phyloP scores from a whole-genome alignment of 202 grass and related monocot genomes.

The Digitaria exilis region DNA sequence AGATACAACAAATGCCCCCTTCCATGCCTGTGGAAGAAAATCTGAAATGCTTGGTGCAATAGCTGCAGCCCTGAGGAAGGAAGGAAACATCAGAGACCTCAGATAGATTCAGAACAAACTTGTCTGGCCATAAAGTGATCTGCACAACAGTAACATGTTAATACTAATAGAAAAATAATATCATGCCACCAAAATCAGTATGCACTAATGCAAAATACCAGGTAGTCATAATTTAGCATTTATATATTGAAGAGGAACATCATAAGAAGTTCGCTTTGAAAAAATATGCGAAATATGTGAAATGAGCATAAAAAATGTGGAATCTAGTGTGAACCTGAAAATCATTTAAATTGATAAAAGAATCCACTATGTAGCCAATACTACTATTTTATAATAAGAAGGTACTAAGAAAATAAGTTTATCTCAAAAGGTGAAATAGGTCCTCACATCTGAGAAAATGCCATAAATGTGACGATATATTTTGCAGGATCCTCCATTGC shows the following conservation, averaged over 20 bases:
- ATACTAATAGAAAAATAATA: neutral
- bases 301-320: neutral
- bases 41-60: slow-evolving; percentile 57
- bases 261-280: neutral
- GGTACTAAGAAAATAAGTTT: slow-evolving; percentile 6
- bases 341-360: neutral
- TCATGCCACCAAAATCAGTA: neutral
- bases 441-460: slow-evolving; percentile 69
- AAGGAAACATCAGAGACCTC: slow-evolving; percentile 25
- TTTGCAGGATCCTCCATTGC: slow-evolving; percentile 74
- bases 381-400: neutral
- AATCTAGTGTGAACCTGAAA: slow-evolving; percentile 2
- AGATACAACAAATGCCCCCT: slow-evolving; percentile 57
- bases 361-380: neutral
- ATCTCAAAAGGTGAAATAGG: slow-evolving; percentile 10
- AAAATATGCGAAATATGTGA: neutral
- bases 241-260: neutral
- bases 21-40: slow-evolving; percentile 65
- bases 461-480: slow-evolving; percentile 77
- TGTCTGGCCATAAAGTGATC: neutral
- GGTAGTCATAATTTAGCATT: neutral
- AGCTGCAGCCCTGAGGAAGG: slow-evolving; percentile 48
- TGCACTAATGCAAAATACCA: neutral
- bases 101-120: slow-evolving; percentile 8
- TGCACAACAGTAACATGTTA: neutral